Conservation (phyloP, 176 grass and related monocot genomes). For the Cocos nucifera region DNA sequence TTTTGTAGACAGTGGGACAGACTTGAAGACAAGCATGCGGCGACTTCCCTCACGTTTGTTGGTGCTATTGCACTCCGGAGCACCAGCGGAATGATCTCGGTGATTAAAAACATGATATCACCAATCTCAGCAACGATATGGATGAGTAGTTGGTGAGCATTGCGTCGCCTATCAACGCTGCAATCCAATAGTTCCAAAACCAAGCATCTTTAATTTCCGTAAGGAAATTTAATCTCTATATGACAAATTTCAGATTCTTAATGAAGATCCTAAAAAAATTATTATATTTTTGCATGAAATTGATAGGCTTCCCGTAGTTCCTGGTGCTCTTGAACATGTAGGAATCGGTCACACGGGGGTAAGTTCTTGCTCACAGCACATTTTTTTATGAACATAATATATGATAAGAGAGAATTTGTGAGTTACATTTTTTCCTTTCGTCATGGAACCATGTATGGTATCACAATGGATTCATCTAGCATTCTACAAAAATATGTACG, state of each 20-base stretch:
- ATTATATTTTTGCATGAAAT: slow-evolving; percentile 34
- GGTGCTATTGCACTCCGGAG: slow-evolving; percentile 74
- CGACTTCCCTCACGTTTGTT: slow-evolving; percentile 48
- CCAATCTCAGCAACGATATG: background rate
- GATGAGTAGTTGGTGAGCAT: too few species aligned
- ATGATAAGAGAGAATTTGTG: too few species aligned
- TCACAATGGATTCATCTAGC: too few species aligned
- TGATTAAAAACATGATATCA: slow-evolving; percentile 2
- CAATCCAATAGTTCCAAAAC: too few species aligned
- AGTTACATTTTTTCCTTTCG: background rate
- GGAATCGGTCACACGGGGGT: slow-evolving; percentile 88
- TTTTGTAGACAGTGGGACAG: slow-evolving; percentile 89
- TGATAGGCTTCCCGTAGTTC: slow-evolving; percentile 76
- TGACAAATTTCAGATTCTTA: background rate
- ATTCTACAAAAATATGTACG: too few species aligned
- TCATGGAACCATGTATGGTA: too few species aligned
- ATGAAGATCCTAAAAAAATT: background rate
- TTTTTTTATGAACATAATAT: background rate
- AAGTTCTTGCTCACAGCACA: slow-evolving; percentile 6
- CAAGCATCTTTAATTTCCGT: too few species aligned
- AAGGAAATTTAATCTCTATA: too few species aligned
- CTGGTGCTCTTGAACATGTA: slow-evolving; percentile 73
- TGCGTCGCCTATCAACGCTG: too few species aligned
- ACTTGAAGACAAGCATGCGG: slow-evolving; percentile 97
- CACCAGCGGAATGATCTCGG: slow-evolving; percentile 54